Evolutionary conservation across 2,329 filamentous ascomycete genomes (phyloP).

Genomic region (Colletotrichum sp.): DNA sequence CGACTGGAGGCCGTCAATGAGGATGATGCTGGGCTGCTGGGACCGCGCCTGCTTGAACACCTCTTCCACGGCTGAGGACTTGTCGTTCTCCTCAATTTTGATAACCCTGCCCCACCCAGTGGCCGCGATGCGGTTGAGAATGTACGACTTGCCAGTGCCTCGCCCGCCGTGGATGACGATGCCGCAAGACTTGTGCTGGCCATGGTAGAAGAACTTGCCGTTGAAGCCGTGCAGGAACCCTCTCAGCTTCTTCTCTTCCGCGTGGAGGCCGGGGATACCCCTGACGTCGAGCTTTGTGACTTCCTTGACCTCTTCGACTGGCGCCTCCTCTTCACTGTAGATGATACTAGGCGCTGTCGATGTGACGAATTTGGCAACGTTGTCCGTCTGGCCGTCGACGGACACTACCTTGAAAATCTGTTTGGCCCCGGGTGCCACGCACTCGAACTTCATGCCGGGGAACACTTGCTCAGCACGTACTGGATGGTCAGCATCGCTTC

Average conservation of each 20-base stretch:
- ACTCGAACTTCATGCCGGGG: conserved; percentile 73
- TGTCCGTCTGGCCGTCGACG: conserved; percentile 57
- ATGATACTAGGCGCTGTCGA: conserved; percentile 29
- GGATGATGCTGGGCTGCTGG: conserved; percentile 75
- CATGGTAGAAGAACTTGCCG: conserved; percentile 31
- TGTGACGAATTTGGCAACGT: conserved; percentile 48
- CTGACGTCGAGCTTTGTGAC: conserved; percentile 46
- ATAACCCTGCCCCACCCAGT: conserved; percentile 75
- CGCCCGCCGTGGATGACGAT: conserved; percentile 81
- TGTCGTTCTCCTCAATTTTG: conserved; percentile 61
- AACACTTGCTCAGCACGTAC: conserved; percentile 72
- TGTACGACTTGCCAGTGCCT: conserved; percentile 83
- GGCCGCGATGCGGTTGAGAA: conserved; percentile 71
- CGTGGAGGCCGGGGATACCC: conserved; percentile 71
- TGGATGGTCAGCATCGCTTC: conserved; percentile 30
- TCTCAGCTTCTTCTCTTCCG: conserved; percentile 71
- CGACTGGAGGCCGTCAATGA: conserved; percentile 79
- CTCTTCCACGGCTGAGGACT: conserved; percentile 65
- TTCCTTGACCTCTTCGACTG: conserved; percentile 18
- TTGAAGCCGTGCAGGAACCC: conserved; percentile 65
- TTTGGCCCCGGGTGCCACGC: conserved; percentile 58
- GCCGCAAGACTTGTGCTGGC: conserved; percentile 51
- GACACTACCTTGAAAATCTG: conserved; percentile 64
- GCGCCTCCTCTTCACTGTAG: background rate
- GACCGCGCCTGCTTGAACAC: conserved; percentile 72